phyloP scores from a whole-genome alignment of 2,329 filamentous ascomycete species.

The Metarhizium album region DNA sequence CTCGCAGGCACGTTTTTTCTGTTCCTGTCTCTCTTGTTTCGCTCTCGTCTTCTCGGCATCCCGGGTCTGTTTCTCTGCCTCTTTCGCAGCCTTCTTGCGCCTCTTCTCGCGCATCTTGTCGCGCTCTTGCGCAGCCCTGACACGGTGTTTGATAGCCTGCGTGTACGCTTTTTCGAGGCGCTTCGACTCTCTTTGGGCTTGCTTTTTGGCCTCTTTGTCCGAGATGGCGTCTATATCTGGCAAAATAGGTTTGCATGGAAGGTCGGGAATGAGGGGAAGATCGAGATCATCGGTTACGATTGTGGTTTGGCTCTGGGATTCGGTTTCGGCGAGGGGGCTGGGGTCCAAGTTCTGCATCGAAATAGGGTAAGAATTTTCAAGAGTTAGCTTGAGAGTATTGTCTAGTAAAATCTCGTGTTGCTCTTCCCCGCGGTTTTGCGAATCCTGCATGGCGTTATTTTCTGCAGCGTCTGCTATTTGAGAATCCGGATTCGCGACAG shows the following conservation, averaged over 20 bases:
- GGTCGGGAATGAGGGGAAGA: constrained; percentile 32
- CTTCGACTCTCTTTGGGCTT: constrained; percentile 58
- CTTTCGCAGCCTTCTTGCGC: constrained; percentile 32
- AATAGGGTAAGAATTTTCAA: constrained; percentile 10
- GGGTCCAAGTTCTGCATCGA: constrained; percentile 29
- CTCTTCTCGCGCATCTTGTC: constrained; percentile 48
- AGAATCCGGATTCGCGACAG: background rate
- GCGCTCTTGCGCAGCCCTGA: constrained; percentile 52
- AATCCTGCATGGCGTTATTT: background rate
- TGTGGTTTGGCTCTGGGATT: background rate
- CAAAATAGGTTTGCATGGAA: constrained; percentile 33
- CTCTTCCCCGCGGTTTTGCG: background rate
- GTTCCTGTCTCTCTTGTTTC: constrained; percentile 17
- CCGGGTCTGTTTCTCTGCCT: constrained; percentile 29
- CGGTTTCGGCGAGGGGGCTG: constrained; percentile 18
- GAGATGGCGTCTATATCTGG: constrained; percentile 48
- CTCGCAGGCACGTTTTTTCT: constrained; percentile 17
- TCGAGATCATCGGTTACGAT: constrained; percentile 10
- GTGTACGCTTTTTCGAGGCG: constrained; percentile 54
- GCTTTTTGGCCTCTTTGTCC: constrained; percentile 55
- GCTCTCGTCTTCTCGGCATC: constrained; percentile 29
- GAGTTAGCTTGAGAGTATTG: background rate
- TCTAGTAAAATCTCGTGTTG: background rate
- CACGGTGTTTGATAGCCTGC: constrained; percentile 53
- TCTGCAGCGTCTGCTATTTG: background rate